Conservation (phyloP, 108 stramenopile genomes). For the Cyclostephanos tholiformis region DNA sequence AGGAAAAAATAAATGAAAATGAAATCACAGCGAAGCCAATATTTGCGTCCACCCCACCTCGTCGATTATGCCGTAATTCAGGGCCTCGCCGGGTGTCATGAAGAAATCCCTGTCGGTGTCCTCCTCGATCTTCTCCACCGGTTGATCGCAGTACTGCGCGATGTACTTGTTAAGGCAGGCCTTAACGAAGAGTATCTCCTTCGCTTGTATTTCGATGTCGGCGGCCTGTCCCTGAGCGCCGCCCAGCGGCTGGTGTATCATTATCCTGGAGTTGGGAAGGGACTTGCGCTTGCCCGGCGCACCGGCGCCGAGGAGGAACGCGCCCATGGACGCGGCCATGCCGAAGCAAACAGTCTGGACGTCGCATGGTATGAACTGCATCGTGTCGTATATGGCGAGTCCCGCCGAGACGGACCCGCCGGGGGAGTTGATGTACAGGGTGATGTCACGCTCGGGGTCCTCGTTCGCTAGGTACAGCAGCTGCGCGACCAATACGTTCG, state of each 20-base stretch:
- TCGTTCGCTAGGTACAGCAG: constrained; percentile 95
- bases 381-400: constrained; percentile 97
- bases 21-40: no score
- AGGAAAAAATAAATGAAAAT: no score
- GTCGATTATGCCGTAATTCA: constrained; percentile 97
- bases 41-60: no score
- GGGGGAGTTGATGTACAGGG: constrained; percentile 96
- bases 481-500: constrained; percentile 54
- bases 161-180: constrained; percentile 84
- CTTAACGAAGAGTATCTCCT: constrained; percentile 62
- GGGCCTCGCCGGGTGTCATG: constrained; percentile 95
- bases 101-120: constrained; percentile 97
- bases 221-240: constrained; percentile 96
- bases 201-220: constrained; percentile 98
- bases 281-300: constrained; percentile 87
- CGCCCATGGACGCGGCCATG: constrained; percentile 97
- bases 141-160: constrained; percentile 93
- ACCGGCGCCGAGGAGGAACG: constrained; percentile 94
- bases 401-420: constrained; percentile 91
- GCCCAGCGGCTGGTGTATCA: constrained; percentile 99
- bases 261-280: constrained; percentile 94
- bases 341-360: constrained; percentile 96
- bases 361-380: constrained; percentile 97
- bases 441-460: constrained; percentile 93
- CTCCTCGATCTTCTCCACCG: constrained; percentile 92